Evolutionary conservation across 768 basidiomycete species (phyloP).

Genomic region (Tulasnella sp.): DNA sequence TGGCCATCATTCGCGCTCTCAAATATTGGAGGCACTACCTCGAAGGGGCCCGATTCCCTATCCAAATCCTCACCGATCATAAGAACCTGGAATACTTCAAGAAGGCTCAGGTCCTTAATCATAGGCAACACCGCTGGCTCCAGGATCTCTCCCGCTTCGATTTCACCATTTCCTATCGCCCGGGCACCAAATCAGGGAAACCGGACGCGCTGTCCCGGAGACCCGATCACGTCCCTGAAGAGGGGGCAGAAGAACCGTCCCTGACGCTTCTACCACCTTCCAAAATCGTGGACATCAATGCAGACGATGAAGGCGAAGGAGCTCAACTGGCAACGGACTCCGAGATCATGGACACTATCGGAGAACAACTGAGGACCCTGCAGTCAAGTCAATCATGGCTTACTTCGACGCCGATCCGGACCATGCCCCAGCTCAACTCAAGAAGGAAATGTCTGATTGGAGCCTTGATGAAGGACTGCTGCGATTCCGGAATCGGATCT

Average conservation of each 20-base stretch:
- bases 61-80: slow-evolving; percentile 36
- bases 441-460: background rate
- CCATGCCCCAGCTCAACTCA: background rate
- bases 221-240: slow-evolving; percentile 9
- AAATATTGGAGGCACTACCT: slow-evolving; percentile 35
- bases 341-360: background rate
- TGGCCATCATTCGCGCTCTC: slow-evolving; percentile 38
- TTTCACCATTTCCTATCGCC: slow-evolving; percentile 35
- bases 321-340: background rate
- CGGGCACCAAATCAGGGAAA: slow-evolving; percentile 19
- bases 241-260: slow-evolving; percentile 19
- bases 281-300: background rate
- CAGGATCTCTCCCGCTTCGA: slow-evolving; percentile 36
- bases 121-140: slow-evolving; percentile 39
- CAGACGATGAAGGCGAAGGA: background rate
- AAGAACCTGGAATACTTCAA: slow-evolving; percentile 38
- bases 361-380: background rate
- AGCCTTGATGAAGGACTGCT: background rate
- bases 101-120: slow-evolving; percentile 31
- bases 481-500: too few relatives aligned
- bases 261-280: slow-evolving; percentile 12
- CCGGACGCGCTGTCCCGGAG: slow-evolving; percentile 18
- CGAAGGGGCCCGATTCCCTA: slow-evolving; percentile 27
- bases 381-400: too few relatives aligned
- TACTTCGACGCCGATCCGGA: too few relatives aligned